These are phyloP conservation scores for Mortierella sp. DNA, from an alignment of 371 early-diverging fungal genomes.

Conservation along the genomic window DNA sequence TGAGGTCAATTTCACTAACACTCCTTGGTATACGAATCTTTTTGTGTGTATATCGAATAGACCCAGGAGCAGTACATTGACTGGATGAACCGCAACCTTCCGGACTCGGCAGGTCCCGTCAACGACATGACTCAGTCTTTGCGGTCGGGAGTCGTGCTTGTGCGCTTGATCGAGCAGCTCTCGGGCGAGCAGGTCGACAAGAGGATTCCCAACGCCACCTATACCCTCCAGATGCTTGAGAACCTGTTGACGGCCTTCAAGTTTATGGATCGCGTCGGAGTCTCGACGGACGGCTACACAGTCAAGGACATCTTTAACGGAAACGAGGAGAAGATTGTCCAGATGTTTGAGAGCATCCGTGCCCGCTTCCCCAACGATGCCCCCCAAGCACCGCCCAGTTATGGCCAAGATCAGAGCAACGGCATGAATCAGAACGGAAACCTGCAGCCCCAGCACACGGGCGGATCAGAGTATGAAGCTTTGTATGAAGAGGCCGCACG, in stretches of 20 bases:
- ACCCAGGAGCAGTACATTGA: conserved; percentile 60
- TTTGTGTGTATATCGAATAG: conserved; percentile 28
- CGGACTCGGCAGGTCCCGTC: conserved; percentile 57
- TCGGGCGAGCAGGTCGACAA: conserved; percentile 63
- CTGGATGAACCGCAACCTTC: conserved; percentile 68
- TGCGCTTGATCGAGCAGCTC: conserved; percentile 64
- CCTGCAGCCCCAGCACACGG: conserved; percentile 32
- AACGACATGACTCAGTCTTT: conserved; percentile 61
- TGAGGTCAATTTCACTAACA: not conserved
- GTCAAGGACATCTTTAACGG: conserved; percentile 69
- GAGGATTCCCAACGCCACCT: conserved; percentile 43
- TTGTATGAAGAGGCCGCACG: conserved; percentile 53
- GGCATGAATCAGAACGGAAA: conserved; percentile 21
- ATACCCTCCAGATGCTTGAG: conserved; percentile 61
- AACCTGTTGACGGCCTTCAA: conserved; percentile 67
- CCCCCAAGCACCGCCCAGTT: not conserved
- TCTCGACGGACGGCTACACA: conserved; percentile 64
- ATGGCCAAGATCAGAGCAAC: conserved; percentile 1
- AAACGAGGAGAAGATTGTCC: conserved; percentile 66
- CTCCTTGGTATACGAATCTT: not conserved
- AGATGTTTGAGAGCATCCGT: conserved; percentile 65
- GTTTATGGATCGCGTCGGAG: conserved; percentile 67
- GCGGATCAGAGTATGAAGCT: conserved; percentile 56
- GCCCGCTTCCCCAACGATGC: conserved; percentile 30
- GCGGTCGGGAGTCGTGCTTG: conserved; percentile 65